A percentile compares a stretch with the other conserved stretches of the same genome.
phyloP scores from a whole-genome alignment of 2,329 filamentous ascomycete genomes.

The Colletotrichum sp. region DNA sequence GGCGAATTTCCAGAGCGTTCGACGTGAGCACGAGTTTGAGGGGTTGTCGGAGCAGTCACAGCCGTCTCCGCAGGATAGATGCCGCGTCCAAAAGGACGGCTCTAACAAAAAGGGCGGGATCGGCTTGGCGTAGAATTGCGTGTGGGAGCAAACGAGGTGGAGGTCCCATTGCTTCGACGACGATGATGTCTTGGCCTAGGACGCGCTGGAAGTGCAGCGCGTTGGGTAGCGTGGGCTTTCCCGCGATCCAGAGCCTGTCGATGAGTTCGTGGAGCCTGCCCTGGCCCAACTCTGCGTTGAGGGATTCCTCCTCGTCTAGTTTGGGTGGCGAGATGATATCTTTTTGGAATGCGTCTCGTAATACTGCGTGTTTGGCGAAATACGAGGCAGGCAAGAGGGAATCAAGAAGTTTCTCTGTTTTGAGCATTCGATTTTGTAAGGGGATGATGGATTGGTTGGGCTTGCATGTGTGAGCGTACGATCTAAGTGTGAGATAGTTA shows the following conservation, averaged over 20 bases:
- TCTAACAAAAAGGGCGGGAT: background rate
- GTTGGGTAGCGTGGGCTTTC: background rate
- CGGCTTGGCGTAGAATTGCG: background rate
- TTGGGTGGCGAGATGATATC: background rate
- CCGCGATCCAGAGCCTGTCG: background rate
- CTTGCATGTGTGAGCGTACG: background rate
- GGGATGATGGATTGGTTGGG: background rate
- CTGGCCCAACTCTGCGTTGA: background rate
- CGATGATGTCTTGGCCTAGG: background rate
- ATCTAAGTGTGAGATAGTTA: background rate
- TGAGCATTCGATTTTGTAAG: background rate
- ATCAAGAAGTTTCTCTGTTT: background rate
- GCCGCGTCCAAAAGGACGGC: accelerated
- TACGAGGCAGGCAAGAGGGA: background rate
- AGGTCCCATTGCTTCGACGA: background rate
- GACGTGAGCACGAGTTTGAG: background rate
- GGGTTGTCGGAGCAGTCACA: background rate
- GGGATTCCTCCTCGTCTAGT: background rate
- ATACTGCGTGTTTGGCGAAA: background rate
- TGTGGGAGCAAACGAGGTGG: background rate
- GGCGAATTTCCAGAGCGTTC: background rate
- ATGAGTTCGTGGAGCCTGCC: background rate
- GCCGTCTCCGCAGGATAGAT: background rate
- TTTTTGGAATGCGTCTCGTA: background rate
- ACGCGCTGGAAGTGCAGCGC: background rate